Evolutionary conservation across 1,139 yeast genomes (phyloP), one percentile per base, ranked within the genome.

Genomic region (Saccharomyces uvarum): DNA sequence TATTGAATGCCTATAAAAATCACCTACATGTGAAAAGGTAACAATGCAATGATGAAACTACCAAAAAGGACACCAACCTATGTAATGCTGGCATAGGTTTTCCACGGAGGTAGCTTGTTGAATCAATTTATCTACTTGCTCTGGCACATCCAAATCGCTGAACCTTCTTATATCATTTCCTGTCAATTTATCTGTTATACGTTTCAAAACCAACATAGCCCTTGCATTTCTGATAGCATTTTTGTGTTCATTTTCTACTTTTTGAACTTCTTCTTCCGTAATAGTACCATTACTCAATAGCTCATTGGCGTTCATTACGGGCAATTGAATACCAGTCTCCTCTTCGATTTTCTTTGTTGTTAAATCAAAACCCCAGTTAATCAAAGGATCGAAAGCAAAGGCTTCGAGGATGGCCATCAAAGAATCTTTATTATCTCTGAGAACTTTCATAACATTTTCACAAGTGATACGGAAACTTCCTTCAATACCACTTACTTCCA

Each of bases 31-130:
- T 26, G n/a, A 47, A 26, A 13, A 47, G 11, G n/a, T 49, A 24
- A 33, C 21, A 28, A 46, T n/a, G 19, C n/a, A 46, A 11, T 16
- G 24, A 46, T 11, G 44, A 48, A 27, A n/a, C 58, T 54, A 91
- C 98, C 99, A 93, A 81, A 91, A 93, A 0, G 98, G 88, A 73
- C 99, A 93, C 99, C 99, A 95, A 19, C 99, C 99, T 59, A 95
- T 88, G 68, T 88, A 95, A 70, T 93, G 99, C 70, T 90, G 97
- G 68, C 99, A 93, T 57, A 95, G 74, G 65, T 93, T 93, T 69
- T 95, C 99, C 32, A 93, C 96, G 55, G 96, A 87, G 0, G 98
- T 93, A 1, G 99, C 99, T 68, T 95, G 97, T 66, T 88, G 96
- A 54, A 95, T 93, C 69, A 95, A 76, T 68, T 86, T 86, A 64